Evolutionary conservation across 228 moss, liverwort and hornwort genomes (phyloP), one percentile per base, ranked within the genome.

Genomic region (Sphagnum magellanicum): DNA sequence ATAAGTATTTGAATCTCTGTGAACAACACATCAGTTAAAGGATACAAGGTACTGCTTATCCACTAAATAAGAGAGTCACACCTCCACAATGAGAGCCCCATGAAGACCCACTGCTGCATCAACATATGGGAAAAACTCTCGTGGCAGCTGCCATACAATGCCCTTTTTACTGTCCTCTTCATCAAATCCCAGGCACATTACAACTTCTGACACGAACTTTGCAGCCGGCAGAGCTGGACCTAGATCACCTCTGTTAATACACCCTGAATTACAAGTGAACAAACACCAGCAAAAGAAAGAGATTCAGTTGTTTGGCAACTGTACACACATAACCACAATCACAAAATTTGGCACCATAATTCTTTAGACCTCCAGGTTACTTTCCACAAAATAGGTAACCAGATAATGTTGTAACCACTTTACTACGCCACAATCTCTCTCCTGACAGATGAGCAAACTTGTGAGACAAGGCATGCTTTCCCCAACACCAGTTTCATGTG

Each of bases 151-250:
- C 88, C 88, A 88, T 48, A 67, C 16, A 68, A 81, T 71, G 53
- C 73, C 81, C 55, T 75, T 81, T 13, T 77, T 81, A 72, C 70
- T 68, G 5, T 84, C 88, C 65, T 84, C 74, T 60, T 84, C 75
- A 51, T 72, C 71, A 61, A 81, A 81, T 60, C 84, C 81, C 32
- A 79, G 72, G 63, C 88, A 84, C 63, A 79, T 64, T 17, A 81
- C 77, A 57, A 71, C 73, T 69, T 84, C 88, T n/a, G 81, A 79
- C 67, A 88, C 61, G 16, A 88, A 75, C 60, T 64, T 84, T 53
- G 84, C 81, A 75, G 79, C 77, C 55, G 84, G 66, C 59, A 84
- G 63, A 8, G 79, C 71, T 60, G 75, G 77, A 50, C 64, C 79
- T 11, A 70, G 11, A 13, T 84, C 81, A 16, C 64, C 70, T 72